Percentiles rank a stretch among this genome's conserved stretches.
phyloP scores from a whole-genome alignment of 208 protist genomes.

The Trypanosoma mega region DNA sequence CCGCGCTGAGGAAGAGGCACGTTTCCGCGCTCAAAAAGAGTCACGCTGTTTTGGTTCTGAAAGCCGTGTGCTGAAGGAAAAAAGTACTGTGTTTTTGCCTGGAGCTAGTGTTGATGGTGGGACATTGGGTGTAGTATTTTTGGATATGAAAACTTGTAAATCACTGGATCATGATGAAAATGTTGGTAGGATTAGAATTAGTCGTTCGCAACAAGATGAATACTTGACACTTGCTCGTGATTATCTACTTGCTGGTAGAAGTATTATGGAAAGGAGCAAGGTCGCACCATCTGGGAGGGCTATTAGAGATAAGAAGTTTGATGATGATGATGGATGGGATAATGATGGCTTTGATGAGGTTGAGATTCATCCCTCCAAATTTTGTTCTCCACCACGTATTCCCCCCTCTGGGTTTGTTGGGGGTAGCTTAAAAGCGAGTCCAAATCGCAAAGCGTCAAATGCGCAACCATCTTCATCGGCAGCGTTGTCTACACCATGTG shows the following conservation, averaged over 20 bases:
- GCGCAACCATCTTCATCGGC: no score
- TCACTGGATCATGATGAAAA: slow-evolving; percentile 20
- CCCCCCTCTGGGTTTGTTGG: no score
- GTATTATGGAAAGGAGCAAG: slow-evolving; percentile 14
- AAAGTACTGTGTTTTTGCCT: background rate
- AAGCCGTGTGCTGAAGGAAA: background rate
- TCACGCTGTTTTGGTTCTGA: slow-evolving; percentile 6
- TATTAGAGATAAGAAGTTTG: slow-evolving; percentile 30
- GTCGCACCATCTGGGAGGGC: background rate
- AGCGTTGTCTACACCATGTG: no score
- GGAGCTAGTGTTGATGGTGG: background rate
- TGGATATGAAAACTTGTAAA: no score
- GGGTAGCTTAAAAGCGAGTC: no score
- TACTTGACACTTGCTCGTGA: slow-evolving; percentile 23
- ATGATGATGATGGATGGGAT: slow-evolving; percentile 23
- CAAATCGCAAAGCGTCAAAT: no score
- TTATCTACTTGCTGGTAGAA: slow-evolving; percentile 14
- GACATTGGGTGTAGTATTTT: background rate
- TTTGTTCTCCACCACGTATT: no score
- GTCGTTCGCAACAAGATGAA: slow-evolving; percentile 24
- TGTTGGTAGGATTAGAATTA: slow-evolving; percentile 10
- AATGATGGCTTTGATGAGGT: slow-evolving; percentile 34
- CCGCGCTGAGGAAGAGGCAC: slow-evolving; percentile 21
- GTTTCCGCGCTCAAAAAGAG: slow-evolving; percentile 4
- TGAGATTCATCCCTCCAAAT: slow-evolving; percentile 10